phyloP scores from a whole-genome alignment of 345 rosid genomes.

The Aquilaria yunnanensis region DNA sequence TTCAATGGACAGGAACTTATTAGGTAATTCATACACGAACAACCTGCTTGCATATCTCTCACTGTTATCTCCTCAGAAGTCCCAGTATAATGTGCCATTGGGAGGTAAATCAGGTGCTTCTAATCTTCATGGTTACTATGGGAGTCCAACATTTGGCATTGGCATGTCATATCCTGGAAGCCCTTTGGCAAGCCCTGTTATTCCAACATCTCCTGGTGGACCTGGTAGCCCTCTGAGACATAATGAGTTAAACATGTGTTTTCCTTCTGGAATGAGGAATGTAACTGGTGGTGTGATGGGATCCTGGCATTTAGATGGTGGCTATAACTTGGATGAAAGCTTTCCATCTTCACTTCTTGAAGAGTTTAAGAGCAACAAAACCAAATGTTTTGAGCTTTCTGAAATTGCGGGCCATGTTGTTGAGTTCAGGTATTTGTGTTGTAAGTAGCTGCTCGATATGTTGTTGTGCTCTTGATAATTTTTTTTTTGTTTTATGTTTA shows the following conservation, averaged over 20 bases:
- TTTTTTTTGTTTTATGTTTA: background rate
- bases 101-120: conserved; percentile 49
- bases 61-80: conserved; percentile 48
- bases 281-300: conserved; percentile 46
- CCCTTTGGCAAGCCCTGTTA: conserved; percentile 46
- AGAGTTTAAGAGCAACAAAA: conserved; percentile 69
- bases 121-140: conserved; percentile 52
- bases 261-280: conserved; percentile 45
- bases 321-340: conserved; percentile 34
- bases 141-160: conserved; percentile 45
- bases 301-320: conserved; percentile 54
- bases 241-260: conserved; percentile 42
- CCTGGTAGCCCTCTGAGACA: conserved; percentile 55
- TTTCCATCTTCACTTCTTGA: conserved; percentile 62
- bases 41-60: conserved; percentile 50
- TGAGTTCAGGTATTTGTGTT: conserved; percentile 52
- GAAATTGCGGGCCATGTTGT: conserved; percentile 71
- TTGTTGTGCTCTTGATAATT: background rate
- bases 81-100: conserved; percentile 41
- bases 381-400: conserved; percentile 56
- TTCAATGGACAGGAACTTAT: conserved; percentile 39
- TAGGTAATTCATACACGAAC: conserved; percentile 54
- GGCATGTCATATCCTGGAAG: conserved; percentile 67
- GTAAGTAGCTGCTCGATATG: background rate
- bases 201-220: conserved; percentile 49